Base-by-base conservation (phyloP, 805 yeast genomes). In the Priceomyces carsonii region DNA sequence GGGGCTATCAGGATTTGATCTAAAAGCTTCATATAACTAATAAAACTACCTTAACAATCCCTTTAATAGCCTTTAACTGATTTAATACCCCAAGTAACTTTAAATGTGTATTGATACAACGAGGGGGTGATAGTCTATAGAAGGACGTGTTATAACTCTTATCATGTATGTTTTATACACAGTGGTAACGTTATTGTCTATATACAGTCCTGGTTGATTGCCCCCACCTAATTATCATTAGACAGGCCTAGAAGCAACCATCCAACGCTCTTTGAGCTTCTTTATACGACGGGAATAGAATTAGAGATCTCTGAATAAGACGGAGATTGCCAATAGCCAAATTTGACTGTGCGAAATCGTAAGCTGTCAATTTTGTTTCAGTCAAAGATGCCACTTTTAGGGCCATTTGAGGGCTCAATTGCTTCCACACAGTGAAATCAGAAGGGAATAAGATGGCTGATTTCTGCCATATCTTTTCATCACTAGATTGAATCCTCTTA, bases 401-500 rank as follows among this genome's bases (percentile, higher is more conserved):
- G 0, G 89, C 80, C 52, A 80, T 71, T 33, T 63, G 65, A 17
- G 61, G 55, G 51, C 77, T 75, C 24, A 90, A 57, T n/a, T 73
- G 63, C 19, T 64, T 67, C 98, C 98, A 91, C 4, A 85, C 71
- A 10, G 64, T 61, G 38, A 69, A 67, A 46, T 82, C 85, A 24
- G 74, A 71, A 1, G 97, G 97, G 63, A 85, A 83, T 48, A 85
- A 62, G 42, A 83, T 63, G 0, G 91, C 88, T 8, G 79, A 72
- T 47, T 82, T 74, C 53, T 83, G 85, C 85, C 91, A 83, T 2
- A 68, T 51, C 13, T 36, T 35, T 17, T 55, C 40, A 1, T 48
- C 43, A 1, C 47, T 42, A 1, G 36, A 15, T 3, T 47, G 44
- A 16, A 82, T 45, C 21, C 71, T 65, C 30, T 55, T 53, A 38